Evolutionary conservation across 495 filamentous ascomycete species (phyloP).

Genomic region (Barbatosphaeria neglecta): DNA sequence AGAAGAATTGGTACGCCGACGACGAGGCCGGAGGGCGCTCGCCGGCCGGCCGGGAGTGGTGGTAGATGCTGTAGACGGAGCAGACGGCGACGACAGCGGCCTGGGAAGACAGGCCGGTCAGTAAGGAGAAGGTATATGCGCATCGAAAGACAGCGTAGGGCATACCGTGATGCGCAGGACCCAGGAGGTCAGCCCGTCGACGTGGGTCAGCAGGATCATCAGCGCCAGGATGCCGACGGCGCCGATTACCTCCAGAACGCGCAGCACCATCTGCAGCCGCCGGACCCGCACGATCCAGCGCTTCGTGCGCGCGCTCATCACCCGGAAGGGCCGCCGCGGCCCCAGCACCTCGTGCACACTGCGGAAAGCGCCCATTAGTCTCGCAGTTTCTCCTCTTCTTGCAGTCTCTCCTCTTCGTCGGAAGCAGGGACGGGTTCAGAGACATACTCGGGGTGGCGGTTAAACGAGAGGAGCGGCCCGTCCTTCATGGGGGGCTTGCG

Average conservation of each 20-base stretch:
- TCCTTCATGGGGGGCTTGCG: conserved; percentile 52
- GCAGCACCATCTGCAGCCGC: conserved; percentile 51
- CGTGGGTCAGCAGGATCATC: conserved; percentile 59
- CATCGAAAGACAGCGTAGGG: background rate
- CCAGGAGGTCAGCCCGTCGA: conserved; percentile 52
- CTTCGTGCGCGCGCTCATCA: conserved; percentile 63
- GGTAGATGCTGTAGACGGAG: conserved; percentile 64
- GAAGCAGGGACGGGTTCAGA: background rate
- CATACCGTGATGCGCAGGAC: conserved; percentile 68
- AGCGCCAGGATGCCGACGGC: conserved; percentile 60
- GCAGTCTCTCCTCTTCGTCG: too few relatives aligned
- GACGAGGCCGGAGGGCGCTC: conserved; percentile 62
- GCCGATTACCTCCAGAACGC: conserved; percentile 51
- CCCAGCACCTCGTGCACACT: conserved; percentile 23
- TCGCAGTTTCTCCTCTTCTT: too few relatives aligned
- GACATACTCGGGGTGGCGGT: conserved; percentile 71
- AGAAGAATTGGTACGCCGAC: conserved; percentile 75
- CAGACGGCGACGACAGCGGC: conserved; percentile 60
- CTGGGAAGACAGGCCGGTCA: conserved; percentile 17
- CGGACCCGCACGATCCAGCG: conserved; percentile 53
- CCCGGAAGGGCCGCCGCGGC: conserved; percentile 23
- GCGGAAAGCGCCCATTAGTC: conserved; percentile 3
- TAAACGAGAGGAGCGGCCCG: conserved; percentile 66
- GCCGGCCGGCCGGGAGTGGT: conserved; percentile 55
- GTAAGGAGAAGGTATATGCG: background rate